These are phyloP conservation scores for Barnettozyma sp. DNA, from an alignment of 805 yeast genomes.

Conservation along the genomic window DNA sequence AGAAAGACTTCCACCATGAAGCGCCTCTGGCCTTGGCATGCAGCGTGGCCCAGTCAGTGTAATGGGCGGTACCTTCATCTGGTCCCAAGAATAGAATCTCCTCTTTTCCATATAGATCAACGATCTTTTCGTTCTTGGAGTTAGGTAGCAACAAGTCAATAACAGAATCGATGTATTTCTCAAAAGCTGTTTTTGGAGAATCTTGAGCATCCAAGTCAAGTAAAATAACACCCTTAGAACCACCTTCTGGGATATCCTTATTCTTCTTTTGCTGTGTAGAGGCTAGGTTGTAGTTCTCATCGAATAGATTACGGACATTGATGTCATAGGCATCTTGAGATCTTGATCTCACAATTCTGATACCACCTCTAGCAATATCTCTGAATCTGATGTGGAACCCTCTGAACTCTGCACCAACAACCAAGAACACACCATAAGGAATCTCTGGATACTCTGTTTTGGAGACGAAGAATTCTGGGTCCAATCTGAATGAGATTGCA, in stretches of 20 bases:
- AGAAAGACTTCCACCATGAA: constrained; percentile 97
- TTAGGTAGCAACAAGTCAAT: constrained; percentile 76
- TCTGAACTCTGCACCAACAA: constrained; percentile 93
- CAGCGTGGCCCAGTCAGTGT: constrained; percentile 94
- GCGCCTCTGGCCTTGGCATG: constrained; percentile 93
- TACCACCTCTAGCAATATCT: constrained; percentile 98
- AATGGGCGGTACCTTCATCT: constrained; percentile 96
- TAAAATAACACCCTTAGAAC: constrained; percentile 93
- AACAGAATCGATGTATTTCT: constrained; percentile 87
- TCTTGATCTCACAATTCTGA: constrained; percentile 86
- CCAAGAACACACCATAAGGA: constrained; percentile 90
- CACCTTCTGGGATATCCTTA: constrained; percentile 98
- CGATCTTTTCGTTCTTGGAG: constrained; percentile 77
- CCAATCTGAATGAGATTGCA: constrained; percentile 86
- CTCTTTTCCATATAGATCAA: constrained; percentile 74
- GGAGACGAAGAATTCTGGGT: constrained; percentile 76
- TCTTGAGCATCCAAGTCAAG: constrained; percentile 66
- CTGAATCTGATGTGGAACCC: constrained; percentile 97
- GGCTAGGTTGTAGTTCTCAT: constrained; percentile 94
- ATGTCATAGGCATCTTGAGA: constrained; percentile 77
- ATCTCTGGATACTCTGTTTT: constrained; percentile 81
- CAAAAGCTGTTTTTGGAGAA: constrained; percentile 76
- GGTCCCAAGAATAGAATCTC: constrained; percentile 97
- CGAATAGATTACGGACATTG: constrained; percentile 84
- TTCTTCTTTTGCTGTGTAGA: constrained; percentile 94